Percentiles rank a stretch among this genome's conserved stretches.
phyloP scores from a whole-genome alignment of 345 rosid genomes.

The Sisymbrium altissimum region DNA sequence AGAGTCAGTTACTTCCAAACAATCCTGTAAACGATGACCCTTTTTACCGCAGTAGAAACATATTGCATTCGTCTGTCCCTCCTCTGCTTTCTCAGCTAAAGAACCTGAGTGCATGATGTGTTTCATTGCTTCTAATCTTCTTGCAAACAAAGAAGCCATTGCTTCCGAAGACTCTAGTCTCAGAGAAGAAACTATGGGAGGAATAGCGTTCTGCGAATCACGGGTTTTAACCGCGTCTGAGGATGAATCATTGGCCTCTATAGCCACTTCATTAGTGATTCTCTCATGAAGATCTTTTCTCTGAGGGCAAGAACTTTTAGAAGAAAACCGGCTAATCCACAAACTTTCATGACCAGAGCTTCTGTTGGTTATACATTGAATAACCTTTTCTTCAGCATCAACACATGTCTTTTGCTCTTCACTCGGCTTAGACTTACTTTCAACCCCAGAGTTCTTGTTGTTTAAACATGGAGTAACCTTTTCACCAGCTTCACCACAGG shows the following conservation, averaged over 20 bases:
- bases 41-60: constrained; percentile 77
- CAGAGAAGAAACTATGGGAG: constrained; percentile 34
- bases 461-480: constrained; percentile 32
- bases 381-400: constrained; percentile 38
- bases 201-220: constrained; percentile 29
- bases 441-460: constrained; percentile 41
- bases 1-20: constrained; percentile 55
- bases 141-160: constrained; percentile 62
- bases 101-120: constrained; percentile 40
- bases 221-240: neutral
- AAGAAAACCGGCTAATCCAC: constrained; percentile 75
- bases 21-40: constrained; percentile 59
- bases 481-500: constrained; percentile 35
- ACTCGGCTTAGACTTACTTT: constrained; percentile 28
- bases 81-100: constrained; percentile 33
- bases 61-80: constrained; percentile 4
- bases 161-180: constrained; percentile 52
- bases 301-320: constrained; percentile 39
- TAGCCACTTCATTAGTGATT: constrained; percentile 1
- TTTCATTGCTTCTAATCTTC: constrained; percentile 72
- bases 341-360: constrained; percentile 50
- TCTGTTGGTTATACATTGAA: constrained; percentile 31
- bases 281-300: neutral
- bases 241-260: constrained; percentile 19
- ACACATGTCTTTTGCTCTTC: constrained; percentile 16